Percentiles rank a stretch among this genome's conserved stretches.
Conservation (phyloP, 495 filamentous ascomycete genomes). For the Penicillium cataractarum region DNA sequence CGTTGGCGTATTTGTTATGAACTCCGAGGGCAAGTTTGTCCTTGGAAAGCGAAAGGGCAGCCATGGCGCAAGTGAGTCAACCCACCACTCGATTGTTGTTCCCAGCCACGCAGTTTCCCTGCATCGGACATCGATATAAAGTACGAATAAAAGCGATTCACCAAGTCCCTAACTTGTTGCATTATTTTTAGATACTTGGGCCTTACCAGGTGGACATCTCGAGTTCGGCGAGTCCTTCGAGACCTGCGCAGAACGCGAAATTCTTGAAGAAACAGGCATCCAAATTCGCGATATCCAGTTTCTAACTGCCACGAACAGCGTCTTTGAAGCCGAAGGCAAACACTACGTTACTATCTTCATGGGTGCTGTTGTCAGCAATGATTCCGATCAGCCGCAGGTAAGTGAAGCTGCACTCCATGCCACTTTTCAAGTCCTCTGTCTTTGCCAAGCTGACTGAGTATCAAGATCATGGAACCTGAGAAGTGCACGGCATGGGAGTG, state of each 20-base stretch:
- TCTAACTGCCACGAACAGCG: constrained; percentile 60
- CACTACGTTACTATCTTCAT: constrained; percentile 73
- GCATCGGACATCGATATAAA: neutral
- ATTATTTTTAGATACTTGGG: constrained; percentile 52
- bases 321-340: constrained; percentile 54
- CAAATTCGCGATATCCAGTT: constrained; percentile 48
- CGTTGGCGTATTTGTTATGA: constrained; percentile 38
- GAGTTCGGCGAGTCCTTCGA: constrained; percentile 64
- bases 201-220: constrained; percentile 70
- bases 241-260: constrained; percentile 63
- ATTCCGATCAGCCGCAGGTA: constrained; percentile 52
- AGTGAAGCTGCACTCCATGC: constrained; percentile 17
- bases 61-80: constrained; percentile 38
- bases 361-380: constrained; percentile 43
- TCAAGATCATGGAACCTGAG: constrained; percentile 57
- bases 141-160: neutral
- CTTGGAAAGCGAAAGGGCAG: constrained; percentile 41
- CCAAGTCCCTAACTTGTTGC: neutral
- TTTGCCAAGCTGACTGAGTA: constrained; percentile 2
- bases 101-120: neutral
- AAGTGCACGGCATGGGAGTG: constrained; percentile 70
- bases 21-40: constrained; percentile 34
- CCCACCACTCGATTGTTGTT: neutral
- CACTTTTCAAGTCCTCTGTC: constrained; percentile 28
- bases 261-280: constrained; percentile 69